phyloP scores from a whole-genome alignment of 345 rosid genomes.

The Syzygium jambos region DNA sequence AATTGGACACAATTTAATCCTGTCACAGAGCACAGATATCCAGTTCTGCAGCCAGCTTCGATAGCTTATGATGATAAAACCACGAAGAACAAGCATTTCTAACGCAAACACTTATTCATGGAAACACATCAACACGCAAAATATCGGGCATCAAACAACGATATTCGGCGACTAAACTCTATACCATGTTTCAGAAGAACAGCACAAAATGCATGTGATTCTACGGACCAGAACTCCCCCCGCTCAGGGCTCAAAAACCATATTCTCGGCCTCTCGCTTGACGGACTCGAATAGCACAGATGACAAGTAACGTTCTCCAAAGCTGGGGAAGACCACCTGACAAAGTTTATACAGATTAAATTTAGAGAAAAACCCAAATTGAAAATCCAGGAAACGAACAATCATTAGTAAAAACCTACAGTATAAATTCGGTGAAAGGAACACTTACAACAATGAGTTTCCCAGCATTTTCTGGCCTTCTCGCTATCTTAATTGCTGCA shows the following conservation, averaged over 20 bases:
- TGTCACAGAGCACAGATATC: background rate
- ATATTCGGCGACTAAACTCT: background rate
- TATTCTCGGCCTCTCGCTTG: slow-evolving; percentile 28
- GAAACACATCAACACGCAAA: background rate
- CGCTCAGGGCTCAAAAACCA: slow-evolving; percentile 24
- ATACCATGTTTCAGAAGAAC: background rate
- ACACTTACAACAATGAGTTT: slow-evolving; percentile 58
- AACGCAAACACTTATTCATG: background rate
- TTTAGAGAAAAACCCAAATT: background rate
- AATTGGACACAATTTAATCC: background rate
- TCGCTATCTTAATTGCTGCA: slow-evolving; percentile 45
- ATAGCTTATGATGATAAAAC: background rate
- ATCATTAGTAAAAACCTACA: background rate
- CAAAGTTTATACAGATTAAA: background rate
- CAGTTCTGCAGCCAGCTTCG: background rate
- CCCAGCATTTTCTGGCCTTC: slow-evolving; percentile 58
- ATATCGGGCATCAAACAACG: background rate
- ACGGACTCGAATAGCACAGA: slow-evolving; percentile 41
- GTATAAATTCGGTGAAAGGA: background rate
- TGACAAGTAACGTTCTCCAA: slow-evolving; percentile 48
- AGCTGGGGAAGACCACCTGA: slow-evolving; percentile 55
- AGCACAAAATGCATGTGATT: background rate
- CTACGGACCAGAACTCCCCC: background rate
- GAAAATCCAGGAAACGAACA: background rate
- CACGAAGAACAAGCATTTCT: background rate